phyloP scores from a whole-genome alignment of 192 early-diverging fungal genomes.

The Dissophora ornata region DNA sequence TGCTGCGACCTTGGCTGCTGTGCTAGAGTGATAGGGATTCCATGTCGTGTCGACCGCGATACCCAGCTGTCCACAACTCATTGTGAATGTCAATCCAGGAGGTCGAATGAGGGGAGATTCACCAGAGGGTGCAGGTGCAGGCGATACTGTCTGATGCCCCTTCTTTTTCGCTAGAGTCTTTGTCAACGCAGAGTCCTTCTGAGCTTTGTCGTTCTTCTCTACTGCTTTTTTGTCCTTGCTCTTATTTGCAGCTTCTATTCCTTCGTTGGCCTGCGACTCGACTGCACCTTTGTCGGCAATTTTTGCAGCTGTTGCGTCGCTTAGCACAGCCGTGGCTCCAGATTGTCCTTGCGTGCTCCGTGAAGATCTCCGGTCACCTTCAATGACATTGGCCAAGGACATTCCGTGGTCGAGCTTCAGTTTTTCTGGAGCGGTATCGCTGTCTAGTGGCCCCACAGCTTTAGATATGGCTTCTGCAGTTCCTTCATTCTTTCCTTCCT shows the following conservation, averaged over 20 bases:
- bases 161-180: constrained; percentile 32
- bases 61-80: constrained; percentile 64
- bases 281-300: neutral
- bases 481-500: neutral
- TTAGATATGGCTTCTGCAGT: too few relatives aligned
- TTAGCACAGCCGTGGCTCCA: neutral
- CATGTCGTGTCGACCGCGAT: constrained; percentile 58
- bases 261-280: neutral
- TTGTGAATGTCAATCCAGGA: constrained; percentile 56
- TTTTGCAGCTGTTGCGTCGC: neutral
- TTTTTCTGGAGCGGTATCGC: neutral
- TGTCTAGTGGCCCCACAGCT: neutral
- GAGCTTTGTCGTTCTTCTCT: constrained; percentile 6
- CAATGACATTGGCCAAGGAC: constrained; percentile 19
- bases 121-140: constrained; percentile 19
- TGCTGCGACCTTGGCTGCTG: constrained; percentile 59
- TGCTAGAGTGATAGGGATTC: constrained; percentile 52
- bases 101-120: constrained; percentile 41
- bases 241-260: neutral
- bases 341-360: constrained; percentile 36
- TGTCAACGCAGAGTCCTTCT: neutral
- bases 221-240: constrained; percentile 16
- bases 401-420: neutral
- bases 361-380: constrained; percentile 23
- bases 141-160: constrained; percentile 23